Evolutionary conservation across 176 grass and related monocot genomes (phyloP).

Genomic region (Triticum aestivum): DNA sequence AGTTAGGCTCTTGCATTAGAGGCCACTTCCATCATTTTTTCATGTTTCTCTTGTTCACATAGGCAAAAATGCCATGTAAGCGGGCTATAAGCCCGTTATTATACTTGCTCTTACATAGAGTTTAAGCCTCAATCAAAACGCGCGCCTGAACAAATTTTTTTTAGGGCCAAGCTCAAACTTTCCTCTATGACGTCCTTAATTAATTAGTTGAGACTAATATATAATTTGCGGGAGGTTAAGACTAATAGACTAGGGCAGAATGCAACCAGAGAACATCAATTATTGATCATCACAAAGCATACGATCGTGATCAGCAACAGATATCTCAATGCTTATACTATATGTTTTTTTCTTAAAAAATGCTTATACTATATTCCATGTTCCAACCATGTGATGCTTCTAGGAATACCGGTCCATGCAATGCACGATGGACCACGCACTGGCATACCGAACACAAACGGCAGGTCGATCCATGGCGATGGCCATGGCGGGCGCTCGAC

Average conservation of each 20-base stretch:
- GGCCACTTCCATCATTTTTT: too few species aligned
- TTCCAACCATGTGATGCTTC: slow-evolving; percentile 37
- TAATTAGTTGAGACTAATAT: not conserved
- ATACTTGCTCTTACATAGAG: too few species aligned
- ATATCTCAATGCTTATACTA: not conserved
- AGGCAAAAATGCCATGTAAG: too few species aligned
- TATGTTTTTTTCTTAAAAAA: not conserved
- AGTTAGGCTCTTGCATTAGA: too few species aligned
- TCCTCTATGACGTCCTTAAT: not conserved
- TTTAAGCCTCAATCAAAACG: too few species aligned
- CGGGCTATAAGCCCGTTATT: too few species aligned
- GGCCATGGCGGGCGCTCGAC: not conserved
- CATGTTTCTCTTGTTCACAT: too few species aligned
- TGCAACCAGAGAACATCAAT: slow-evolving; percentile 7
- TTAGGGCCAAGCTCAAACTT: not conserved
- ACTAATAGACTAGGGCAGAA: not conserved
- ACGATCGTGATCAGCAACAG: not conserved
- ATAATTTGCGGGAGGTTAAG: too few species aligned
- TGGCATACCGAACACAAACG: slow-evolving; percentile 22
- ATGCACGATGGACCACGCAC: not conserved
- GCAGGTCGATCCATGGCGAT: slow-evolving; percentile 4
- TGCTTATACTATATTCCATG: not conserved
- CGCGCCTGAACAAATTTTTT: too few species aligned
- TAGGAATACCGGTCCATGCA: slow-evolving; percentile 8
- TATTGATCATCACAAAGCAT: slow-evolving; percentile 19